Evolutionary conservation across 768 basidiomycete species (phyloP), one percentile per base, ranked within the genome.

Genomic region (Omphalotus guepiniiformis): DNA sequence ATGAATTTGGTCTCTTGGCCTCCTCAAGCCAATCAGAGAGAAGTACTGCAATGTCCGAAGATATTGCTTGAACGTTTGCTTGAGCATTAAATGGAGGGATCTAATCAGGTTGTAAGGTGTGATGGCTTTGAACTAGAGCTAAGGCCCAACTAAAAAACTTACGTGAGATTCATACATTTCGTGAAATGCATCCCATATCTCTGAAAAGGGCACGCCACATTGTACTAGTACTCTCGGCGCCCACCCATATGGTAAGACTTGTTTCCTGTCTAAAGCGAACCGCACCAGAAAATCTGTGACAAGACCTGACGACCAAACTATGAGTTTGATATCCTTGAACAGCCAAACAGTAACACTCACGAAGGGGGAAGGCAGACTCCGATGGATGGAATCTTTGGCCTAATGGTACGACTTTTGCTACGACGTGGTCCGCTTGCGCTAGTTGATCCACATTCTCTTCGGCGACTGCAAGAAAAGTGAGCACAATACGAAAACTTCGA

Each of bases 121-220:
- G n/a, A n/a, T n/a, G n/a, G n/a, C n/a, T n/a, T n/a, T n/a, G n/a
- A n/a, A n/a, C n/a, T n/a, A n/a, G n/a, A n/a, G n/a, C n/a, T n/a
- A n/a, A n/a, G n/a, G n/a, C n/a, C n/a, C n/a, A n/a, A n/a, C n/a
- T n/a, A 2, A 13, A 42, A 22, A 51, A 63, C 73, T 57, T 64
- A 93, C 93, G 70, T 92, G 88, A 21, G 88, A 88, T 61, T 92
- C 87, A 52, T 89, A 88, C 78, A 92, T 85, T 60, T 85, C 85
- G 54, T 90, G 85, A 53, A 91, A 74, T 18, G 86, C 79, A 55
- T 90, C 85, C 80, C 92, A 95, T 44, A 94, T 75, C 48, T 93
- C 88, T 28, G 77, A 72, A 55, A 80, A 85, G 7, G 89, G 85
- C 19, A 94, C 84, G 2, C 85, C 82, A 45, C 86, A 94, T 62